These are phyloP conservation scores for Arthrobotrys conoides DNA, from an alignment of 2,329 filamentous ascomycete genomes.

Conservation along the genomic window DNA sequence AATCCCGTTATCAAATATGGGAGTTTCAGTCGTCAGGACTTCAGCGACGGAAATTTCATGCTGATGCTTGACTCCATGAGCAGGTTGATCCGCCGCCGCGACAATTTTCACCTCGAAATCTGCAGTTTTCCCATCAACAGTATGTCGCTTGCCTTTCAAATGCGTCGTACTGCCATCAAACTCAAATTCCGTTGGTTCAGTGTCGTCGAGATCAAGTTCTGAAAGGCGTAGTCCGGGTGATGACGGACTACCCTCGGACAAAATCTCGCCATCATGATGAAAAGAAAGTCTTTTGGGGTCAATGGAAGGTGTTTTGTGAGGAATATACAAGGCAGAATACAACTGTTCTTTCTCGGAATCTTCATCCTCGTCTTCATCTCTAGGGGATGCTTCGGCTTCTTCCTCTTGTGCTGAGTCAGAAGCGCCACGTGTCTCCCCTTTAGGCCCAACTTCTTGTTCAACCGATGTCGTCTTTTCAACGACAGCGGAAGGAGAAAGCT, in stretches of 20 bases:
- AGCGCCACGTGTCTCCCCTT: constrained; percentile 31
- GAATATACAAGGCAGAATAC: constrained; percentile 85
- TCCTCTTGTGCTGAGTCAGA: constrained; percentile 39
- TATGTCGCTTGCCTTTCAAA: constrained; percentile 50
- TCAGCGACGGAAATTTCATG: constrained; percentile 55
- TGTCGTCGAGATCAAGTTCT: constrained; percentile 57
- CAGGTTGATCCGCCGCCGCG: constrained; percentile 26
- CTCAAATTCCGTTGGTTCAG: constrained; percentile 48
- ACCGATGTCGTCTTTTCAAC: constrained; percentile 10
- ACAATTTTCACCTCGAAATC: constrained; percentile 58
- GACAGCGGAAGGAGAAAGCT: constrained; percentile 37
- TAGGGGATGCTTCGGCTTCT: constrained; percentile 48
- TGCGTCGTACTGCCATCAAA: constrained; percentile 52
- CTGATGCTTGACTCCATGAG: constrained; percentile 51
- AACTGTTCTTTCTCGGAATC: constrained; percentile 82
- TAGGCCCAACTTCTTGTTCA: constrained; percentile 36
- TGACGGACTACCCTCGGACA: constrained; percentile 44
- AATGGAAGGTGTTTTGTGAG: constrained; percentile 75
- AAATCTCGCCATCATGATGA: constrained; percentile 36
- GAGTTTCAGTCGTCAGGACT: constrained; percentile 44
- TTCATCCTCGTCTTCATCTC: constrained; percentile 66
- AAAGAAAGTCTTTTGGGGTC: constrained; percentile 56
- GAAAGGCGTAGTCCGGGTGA: constrained; percentile 44
- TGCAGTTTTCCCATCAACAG: constrained; percentile 51
- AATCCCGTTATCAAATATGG: constrained; percentile 34